Base-by-base conservation (phyloP, 176 grass and related monocot genomes). In the Avena eriantha region DNA sequence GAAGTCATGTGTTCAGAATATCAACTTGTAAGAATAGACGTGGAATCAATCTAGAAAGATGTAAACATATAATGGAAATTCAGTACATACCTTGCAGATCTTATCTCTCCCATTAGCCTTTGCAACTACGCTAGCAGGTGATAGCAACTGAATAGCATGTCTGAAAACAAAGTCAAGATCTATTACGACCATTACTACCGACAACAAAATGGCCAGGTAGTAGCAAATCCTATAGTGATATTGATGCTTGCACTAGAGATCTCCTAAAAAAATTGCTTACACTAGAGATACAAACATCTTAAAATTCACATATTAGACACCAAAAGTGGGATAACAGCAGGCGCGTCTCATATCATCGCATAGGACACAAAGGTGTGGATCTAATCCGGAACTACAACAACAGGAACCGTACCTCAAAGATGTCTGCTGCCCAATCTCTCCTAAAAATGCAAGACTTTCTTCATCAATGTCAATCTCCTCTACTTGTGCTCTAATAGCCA, bases 381-480 rank as follows among this genome's bases (percentile, higher is more conserved):
- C 76, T 43, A 69, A 80, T 65, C 35, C 41, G 10, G 39, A 90
- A 77, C 45, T 84, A 46, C 6, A 41, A 29, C 29, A 67, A 35
- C 7, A 67, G 9, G 26, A 72, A 63, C 19, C 17, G 36, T 79
- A 99, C 97, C 97, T 94, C 84, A 99, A 94, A 81, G 97, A 96
- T 84, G 92, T 86, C 50, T 82, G 94, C 33, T 94, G 94, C 79
- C 94, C 97, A n/a, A 94, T 94, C 71, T 99, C 97, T 76, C 97
- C 94, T 79, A 99, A 57, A 90, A 85, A 99, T 76, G 94, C 94
- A 78, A 99, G 90, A 84, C 97, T 99, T 88, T 96, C 94, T 85
- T 96, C 97, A 54, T 99, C 94, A 47, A 99, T 93, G 35, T 96
- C 94, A 83, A 92, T 88, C 83, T 94, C 97, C 86, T 99, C 97